Evolutionary conservation across 2,329 filamentous ascomycete species (phyloP).

Genomic region (Microsporum ferrugineum): DNA sequence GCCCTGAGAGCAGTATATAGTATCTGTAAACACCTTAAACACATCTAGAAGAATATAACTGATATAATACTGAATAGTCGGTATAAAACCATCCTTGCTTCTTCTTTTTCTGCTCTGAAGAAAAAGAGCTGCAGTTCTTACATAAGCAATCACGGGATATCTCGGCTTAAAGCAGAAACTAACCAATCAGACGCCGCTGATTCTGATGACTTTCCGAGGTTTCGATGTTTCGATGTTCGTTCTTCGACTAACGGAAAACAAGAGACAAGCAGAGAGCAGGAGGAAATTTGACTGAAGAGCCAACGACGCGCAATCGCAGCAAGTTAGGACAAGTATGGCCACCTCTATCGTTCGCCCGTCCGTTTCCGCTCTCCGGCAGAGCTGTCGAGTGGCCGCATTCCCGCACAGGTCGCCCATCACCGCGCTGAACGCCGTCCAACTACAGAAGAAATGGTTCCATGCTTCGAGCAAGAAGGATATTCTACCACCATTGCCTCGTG

Average conservation of each 20-base stretch:
- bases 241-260: background rate
- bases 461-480: slow-evolving; percentile 63
- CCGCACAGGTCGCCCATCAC: slow-evolving; percentile 17
- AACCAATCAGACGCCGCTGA: slow-evolving; percentile 13
- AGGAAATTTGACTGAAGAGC: background rate
- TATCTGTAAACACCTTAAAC: too few relatives aligned
- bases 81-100: too few relatives aligned
- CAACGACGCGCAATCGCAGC: background rate
- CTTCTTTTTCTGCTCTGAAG: background rate
- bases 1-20: too few relatives aligned
- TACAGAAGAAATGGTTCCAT: slow-evolving; percentile 53
- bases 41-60: too few relatives aligned
- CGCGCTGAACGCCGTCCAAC: slow-evolving; percentile 14
- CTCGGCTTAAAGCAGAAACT: slow-evolving; percentile 8
- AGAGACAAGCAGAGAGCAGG: background rate
- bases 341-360: slow-evolving; percentile 30
- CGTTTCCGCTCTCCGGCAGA: slow-evolving; percentile 26
- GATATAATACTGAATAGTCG: too few relatives aligned
- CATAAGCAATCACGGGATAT: slow-evolving; percentile 12
- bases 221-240: slow-evolving; percentile 11
- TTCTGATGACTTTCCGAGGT: slow-evolving; percentile 12
- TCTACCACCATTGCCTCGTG: slow-evolving; percentile 77
- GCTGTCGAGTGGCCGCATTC: slow-evolving; percentile 17
- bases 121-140: background rate
- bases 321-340: slow-evolving; percentile 23